These are phyloP conservation scores for Pharus latifolius DNA, from an alignment of 176 grass and related monocot species.

Conservation along the genomic window DNA sequence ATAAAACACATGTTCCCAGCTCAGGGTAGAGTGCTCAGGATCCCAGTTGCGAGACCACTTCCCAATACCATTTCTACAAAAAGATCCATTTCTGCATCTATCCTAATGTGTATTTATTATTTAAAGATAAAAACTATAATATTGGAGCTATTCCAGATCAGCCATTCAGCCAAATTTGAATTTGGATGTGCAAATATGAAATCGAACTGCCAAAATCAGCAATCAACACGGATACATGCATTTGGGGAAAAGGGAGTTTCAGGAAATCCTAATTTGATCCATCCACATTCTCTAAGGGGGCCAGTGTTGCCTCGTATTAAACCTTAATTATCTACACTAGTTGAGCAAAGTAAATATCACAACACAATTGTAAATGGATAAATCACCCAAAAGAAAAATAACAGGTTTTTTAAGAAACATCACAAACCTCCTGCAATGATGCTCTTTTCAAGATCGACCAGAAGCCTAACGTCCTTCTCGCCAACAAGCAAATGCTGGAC, in stretches of 20 bases:
- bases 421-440: conserved; percentile 55
- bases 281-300: not conserved
- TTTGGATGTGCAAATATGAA: not conserved
- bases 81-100: too few relatives aligned
- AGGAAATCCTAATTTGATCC: not conserved
- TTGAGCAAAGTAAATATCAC: not conserved
- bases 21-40: too few relatives aligned
- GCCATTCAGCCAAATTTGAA: not conserved
- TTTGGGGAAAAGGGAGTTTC: not conserved
- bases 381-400: not conserved
- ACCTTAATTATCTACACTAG: not conserved
- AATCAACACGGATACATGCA: not conserved
- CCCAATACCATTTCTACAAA: too few relatives aligned
- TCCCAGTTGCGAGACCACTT: too few relatives aligned
- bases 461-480: conserved; percentile 70
- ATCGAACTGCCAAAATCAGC: not conserved
- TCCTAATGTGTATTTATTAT: too few relatives aligned
- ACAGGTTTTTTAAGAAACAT: not conserved
- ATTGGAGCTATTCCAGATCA: too few relatives aligned
- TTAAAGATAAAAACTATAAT: too few relatives aligned
- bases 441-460: conserved; percentile 70
- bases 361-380: not conserved
- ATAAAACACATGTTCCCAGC: too few relatives aligned
- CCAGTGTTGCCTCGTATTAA: not conserved
- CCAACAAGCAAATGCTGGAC: conserved; percentile 93